These are phyloP conservation scores for Chlorella vulgaris DNA, from an alignment of 139 green algal species.

Conservation along the genomic window DNA sequence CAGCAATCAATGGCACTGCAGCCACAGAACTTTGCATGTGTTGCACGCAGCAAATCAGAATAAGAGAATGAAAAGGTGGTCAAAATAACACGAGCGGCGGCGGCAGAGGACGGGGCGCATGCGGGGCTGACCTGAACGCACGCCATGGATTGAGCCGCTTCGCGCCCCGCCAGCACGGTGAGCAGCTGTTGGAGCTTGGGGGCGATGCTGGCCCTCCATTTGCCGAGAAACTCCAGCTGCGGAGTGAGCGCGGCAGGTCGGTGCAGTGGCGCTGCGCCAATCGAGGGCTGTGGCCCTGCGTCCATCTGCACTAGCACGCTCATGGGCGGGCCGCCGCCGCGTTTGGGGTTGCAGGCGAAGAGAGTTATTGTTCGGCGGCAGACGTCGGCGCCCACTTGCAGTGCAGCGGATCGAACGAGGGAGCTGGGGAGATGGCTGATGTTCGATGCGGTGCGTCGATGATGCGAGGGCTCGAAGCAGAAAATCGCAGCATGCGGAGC, in stretches of 20 bases:
- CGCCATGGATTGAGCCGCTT: slow-evolving; percentile 22
- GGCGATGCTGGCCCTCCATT: neutral
- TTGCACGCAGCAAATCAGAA: too few relatives aligned
- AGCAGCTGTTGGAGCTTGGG: slow-evolving; percentile 38
- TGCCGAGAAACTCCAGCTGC: slow-evolving; percentile 10
- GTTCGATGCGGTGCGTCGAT: too few relatives aligned
- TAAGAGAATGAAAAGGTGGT: too few relatives aligned
- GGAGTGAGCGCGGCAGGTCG: too few relatives aligned
- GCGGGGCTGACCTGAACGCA: slow-evolving; percentile 26
- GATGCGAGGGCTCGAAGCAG: too few relatives aligned
- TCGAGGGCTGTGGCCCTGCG: neutral
- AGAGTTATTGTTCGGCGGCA: too few relatives aligned
- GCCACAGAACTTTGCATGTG: too few relatives aligned
- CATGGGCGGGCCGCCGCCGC: neutral
- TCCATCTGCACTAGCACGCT: neutral
- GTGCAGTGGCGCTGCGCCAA: too few relatives aligned
- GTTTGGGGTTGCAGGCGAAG: neutral
- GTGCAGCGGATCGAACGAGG: too few relatives aligned
- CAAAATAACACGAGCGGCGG: neutral
- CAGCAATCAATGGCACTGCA: neutral
- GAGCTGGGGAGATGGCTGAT: too few relatives aligned
- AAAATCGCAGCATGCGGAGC: too few relatives aligned
- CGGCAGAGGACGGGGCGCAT: neutral
- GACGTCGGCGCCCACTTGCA: too few relatives aligned
- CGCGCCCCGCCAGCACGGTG: slow-evolving; percentile 1